A percentile compares a stretch with the other conserved stretches of the same genome.
These are phyloP conservation scores for Russula compacta DNA, from an alignment of 768 basidiomycete genomes.

Conservation along the genomic window DNA sequence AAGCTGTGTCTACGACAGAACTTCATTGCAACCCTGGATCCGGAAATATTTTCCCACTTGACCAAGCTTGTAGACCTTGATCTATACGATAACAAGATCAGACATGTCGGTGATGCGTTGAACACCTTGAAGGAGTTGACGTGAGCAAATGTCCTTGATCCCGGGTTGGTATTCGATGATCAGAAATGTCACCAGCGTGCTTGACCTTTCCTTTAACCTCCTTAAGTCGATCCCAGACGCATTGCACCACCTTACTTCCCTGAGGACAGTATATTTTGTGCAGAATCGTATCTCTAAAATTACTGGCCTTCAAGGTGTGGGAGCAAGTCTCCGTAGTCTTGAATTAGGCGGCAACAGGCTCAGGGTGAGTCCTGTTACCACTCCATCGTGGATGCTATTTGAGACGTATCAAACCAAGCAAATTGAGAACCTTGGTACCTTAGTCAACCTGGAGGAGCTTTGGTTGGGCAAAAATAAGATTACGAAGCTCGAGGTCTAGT, in stretches of 20 bases:
- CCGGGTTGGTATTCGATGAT: neutral
- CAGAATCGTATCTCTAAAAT: slow-evolving; percentile 92
- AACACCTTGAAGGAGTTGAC: slow-evolving; percentile 43
- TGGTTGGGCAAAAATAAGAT: slow-evolving; percentile 99
- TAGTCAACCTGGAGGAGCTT: slow-evolving; percentile 81
- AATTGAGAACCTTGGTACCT: slow-evolving; percentile 77
- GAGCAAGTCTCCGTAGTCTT: slow-evolving; percentile 60
- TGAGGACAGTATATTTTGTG: slow-evolving; percentile 84
- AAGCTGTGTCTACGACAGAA: slow-evolving; percentile 84
- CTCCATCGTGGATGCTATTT: slow-evolving; percentile 1
- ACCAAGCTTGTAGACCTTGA: slow-evolving; percentile 80
- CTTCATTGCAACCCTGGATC: slow-evolving; percentile 61
- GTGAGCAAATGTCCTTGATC: slow-evolving; percentile 34
- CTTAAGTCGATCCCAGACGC: slow-evolving; percentile 60
- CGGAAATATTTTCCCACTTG: slow-evolving; percentile 58
- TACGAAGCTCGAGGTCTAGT: slow-evolving; percentile 63
- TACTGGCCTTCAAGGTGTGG: slow-evolving; percentile 46
- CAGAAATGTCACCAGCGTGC: slow-evolving; percentile 37
- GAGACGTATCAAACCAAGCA: slow-evolving; percentile 36
- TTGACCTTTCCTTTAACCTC: slow-evolving; percentile 96
- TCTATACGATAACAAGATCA: slow-evolving; percentile 92
- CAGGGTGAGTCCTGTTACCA: slow-evolving; percentile 45
- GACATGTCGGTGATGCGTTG: slow-evolving; percentile 58
- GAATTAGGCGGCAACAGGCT: slow-evolving; percentile 93
- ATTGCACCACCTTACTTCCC: slow-evolving; percentile 45